A percentile compares a stretch with the other conserved stretches of the same genome.
These are phyloP conservation scores for Candida pseudocylindracea DNA, from an alignment of 1,139 yeast genomes.

Conservation along the genomic window DNA sequence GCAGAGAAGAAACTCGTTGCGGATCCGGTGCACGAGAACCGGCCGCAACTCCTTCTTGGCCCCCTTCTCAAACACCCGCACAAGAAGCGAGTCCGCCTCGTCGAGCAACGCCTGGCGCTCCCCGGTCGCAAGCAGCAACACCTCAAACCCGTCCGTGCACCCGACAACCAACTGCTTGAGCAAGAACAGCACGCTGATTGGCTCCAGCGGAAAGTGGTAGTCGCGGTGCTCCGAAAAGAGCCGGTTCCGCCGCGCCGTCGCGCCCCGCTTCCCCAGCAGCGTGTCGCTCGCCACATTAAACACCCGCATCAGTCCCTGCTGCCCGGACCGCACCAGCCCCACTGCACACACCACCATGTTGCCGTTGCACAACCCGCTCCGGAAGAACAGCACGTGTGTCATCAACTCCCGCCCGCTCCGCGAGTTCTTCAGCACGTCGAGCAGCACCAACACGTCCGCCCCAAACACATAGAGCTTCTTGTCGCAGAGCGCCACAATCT, in stretches of 20 bases:
- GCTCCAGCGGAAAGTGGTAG: slow-evolving; percentile 67
- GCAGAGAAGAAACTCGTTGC: slow-evolving; percentile 68
- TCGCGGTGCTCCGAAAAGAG: slow-evolving; percentile 35
- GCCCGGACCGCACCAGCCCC: not conserved
- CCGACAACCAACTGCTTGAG: slow-evolving; percentile 84
- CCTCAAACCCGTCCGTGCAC: slow-evolving; percentile 90
- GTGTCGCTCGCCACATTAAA: too few species aligned
- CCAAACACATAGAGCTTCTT: slow-evolving; percentile 73
- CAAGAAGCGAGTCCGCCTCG: slow-evolving; percentile 85
- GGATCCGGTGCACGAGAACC: slow-evolving; percentile 74
- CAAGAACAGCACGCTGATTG: slow-evolving; percentile 76
- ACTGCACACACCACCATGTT: slow-evolving; percentile 79
- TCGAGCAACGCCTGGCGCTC: slow-evolving; percentile 63
- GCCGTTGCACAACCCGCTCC: slow-evolving; percentile 84
- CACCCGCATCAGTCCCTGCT: too few species aligned
- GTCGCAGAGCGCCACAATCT: slow-evolving; percentile 63
- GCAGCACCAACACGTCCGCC: slow-evolving; percentile 37
- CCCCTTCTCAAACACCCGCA: slow-evolving; percentile 41
- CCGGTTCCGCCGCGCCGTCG: not conserved
- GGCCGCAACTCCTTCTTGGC: slow-evolving; percentile 77
- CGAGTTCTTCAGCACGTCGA: slow-evolving; percentile 49
- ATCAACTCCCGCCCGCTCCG: slow-evolving; percentile 60
- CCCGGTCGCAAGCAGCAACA: slow-evolving; percentile 62
- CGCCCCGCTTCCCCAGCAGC: slow-evolving; percentile 36
- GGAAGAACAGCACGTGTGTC: slow-evolving; percentile 72